These are phyloP conservation scores for Gautieria morchelliformis DNA, from an alignment of 768 basidiomycete species.

Conservation along the genomic window DNA sequence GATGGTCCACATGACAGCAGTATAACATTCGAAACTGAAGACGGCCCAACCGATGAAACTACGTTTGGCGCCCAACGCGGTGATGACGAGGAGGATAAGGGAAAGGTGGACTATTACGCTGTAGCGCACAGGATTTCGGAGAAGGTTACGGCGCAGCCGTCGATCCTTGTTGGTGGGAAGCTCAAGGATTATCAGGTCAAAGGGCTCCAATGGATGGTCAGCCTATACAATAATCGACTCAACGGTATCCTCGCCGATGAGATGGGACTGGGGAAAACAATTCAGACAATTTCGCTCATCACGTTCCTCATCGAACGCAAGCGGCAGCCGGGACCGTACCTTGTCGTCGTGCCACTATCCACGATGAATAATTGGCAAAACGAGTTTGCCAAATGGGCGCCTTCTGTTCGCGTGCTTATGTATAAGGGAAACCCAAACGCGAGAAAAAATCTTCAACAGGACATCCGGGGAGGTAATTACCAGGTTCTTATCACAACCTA, in stretches of 20 bases:
- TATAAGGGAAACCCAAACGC: constrained; percentile 90
- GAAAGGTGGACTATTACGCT: constrained; percentile 91
- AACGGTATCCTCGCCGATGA: constrained; percentile 94
- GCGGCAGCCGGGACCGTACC: constrained; percentile 85
- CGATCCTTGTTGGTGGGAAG: constrained; percentile 73
- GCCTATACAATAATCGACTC: constrained; percentile 90
- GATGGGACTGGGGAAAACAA: constrained; percentile 97
- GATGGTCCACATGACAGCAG: constrained; percentile 18
- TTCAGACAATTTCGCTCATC: constrained; percentile 91
- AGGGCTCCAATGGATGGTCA: constrained; percentile 98
- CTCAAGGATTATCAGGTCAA: constrained; percentile 94
- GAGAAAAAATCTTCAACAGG: constrained; percentile 66
- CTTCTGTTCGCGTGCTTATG: constrained; percentile 63
- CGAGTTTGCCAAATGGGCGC: constrained; percentile 97
- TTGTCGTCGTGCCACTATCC: constrained; percentile 91
- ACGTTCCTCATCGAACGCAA: constrained; percentile 90
- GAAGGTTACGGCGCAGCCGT: constrained; percentile 65
- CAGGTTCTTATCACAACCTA: constrained; percentile 92
- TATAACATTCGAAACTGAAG: constrained; percentile 47
- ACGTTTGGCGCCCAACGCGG: constrained; percentile 80
- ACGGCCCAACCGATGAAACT: constrained; percentile 71
- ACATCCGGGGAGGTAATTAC: constrained; percentile 73
- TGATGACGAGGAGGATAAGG: constrained; percentile 53
- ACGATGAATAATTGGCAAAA: constrained; percentile 97
- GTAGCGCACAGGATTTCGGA: constrained; percentile 91